These are phyloP conservation scores for Caryocar brasiliense DNA, from an alignment of 441 rosid species.

Conservation along the genomic window DNA sequence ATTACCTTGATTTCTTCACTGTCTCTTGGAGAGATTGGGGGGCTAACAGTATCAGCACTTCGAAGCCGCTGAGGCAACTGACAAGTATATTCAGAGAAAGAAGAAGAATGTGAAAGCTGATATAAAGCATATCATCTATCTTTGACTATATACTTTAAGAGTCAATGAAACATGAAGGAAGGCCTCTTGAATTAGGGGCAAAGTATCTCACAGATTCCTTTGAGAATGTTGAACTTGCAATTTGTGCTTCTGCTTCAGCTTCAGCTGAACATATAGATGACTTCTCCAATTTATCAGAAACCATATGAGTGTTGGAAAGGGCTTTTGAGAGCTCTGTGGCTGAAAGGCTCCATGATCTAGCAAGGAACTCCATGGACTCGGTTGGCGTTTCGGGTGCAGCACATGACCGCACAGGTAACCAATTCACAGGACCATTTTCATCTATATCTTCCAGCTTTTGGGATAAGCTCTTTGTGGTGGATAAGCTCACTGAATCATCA, in stretches of 20 bases:
- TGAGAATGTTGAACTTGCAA: slow-evolving; percentile 26
- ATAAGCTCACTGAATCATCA: slow-evolving; percentile 44
- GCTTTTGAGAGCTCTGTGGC: slow-evolving; percentile 78
- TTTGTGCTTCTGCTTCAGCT: slow-evolving; percentile 17
- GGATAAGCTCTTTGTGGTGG: slow-evolving; percentile 29
- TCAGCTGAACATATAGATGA: slow-evolving; percentile 16
- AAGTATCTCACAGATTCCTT: slow-evolving; percentile 33
- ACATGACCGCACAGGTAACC: slow-evolving; percentile 23
- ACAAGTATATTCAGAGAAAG: background rate
- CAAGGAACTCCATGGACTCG: slow-evolving; percentile 89
- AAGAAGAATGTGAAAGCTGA: no score
- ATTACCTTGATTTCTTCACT: slow-evolving; percentile 75
- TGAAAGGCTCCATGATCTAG: slow-evolving; percentile 86
- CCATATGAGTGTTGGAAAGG: slow-evolving; percentile 29
- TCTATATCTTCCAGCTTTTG: slow-evolving; percentile 69
- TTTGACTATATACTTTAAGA: no score
- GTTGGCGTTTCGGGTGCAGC: slow-evolving; percentile 79
- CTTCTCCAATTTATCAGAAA: slow-evolving; percentile 13
- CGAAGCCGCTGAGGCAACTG: slow-evolving; percentile 34
- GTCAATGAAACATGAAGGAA: no score
- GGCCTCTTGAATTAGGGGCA: background rate
- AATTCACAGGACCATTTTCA: slow-evolving; percentile 46
- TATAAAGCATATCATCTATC: no score
- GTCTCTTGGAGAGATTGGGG: slow-evolving; percentile 64
- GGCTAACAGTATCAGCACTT: slow-evolving; percentile 31